phyloP scores from a whole-genome alignment of 768 basidiomycete species.

The Guyanaporus albipodus region DNA sequence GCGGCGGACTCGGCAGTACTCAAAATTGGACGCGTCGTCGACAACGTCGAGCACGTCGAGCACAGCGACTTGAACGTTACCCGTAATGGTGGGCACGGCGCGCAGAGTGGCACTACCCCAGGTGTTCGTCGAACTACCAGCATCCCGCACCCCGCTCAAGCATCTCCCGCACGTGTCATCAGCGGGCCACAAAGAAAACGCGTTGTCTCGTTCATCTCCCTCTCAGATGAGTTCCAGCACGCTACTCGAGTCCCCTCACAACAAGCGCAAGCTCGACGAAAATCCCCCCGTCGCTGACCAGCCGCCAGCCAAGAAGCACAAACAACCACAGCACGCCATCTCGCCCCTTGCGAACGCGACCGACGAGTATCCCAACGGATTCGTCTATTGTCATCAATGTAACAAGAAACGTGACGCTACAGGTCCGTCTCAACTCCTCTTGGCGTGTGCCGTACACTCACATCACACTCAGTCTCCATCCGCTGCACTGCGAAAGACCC shows the following conservation, averaged over 20 bases:
- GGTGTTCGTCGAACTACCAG: constrained; percentile 60
- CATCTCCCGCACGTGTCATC: constrained; percentile 26
- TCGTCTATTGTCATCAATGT: constrained; percentile 70
- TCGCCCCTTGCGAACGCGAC: constrained; percentile 16
- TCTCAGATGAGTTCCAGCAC: constrained; percentile 31
- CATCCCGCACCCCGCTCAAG: constrained; percentile 24
- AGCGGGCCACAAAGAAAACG: constrained; percentile 44
- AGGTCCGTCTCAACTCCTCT: constrained; percentile 35
- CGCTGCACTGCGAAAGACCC: constrained; percentile 36
- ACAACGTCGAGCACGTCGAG: constrained; percentile 18
- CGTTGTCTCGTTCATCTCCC: constrained; percentile 35
- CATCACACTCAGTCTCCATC: constrained; percentile 26
- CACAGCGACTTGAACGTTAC: background rate
- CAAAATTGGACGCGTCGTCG: constrained; percentile 22
- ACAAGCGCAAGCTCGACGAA: constrained; percentile 50
- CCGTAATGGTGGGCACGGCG: constrained; percentile 19
- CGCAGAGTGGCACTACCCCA: constrained; percentile 34
- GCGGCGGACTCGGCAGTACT: background rate
- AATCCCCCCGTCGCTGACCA: constrained; percentile 14
- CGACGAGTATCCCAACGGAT: constrained; percentile 36
- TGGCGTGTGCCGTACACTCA: constrained; percentile 7
- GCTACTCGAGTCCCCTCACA: constrained; percentile 26
- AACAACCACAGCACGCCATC: constrained; percentile 28
- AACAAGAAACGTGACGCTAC: constrained; percentile 52
- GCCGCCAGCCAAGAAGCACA: constrained; percentile 19